Base-by-base conservation (phyloP, 2,329 filamentous ascomycete genomes). In the Elsinoe ampelina region DNA sequence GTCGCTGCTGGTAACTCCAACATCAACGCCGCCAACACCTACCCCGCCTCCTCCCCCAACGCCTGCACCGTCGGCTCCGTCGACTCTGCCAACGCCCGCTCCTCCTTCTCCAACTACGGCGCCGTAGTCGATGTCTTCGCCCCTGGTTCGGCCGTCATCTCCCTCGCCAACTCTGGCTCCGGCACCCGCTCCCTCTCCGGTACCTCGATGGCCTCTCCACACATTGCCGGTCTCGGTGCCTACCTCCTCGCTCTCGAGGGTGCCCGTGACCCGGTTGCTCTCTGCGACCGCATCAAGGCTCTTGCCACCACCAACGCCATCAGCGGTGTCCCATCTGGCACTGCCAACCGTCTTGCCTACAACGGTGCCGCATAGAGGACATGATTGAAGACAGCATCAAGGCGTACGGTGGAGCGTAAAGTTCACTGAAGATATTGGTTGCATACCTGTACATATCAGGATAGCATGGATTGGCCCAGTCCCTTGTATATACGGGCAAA, bases 191-290 rank as follows among this genome's bases (percentile, higher is more conserved):
- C 63, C 32, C 72, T 81, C 62, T 77, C 73, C n/a, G 82, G 82
- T 38, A 85, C 83, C 5, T 81, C 77, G 36, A 84, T 84, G 81
- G 83, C 84, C 34, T 78, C 78, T 11, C 84, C 84, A 1, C 84
- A 86, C 66, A 77, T 87, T 56, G 79, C 81, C 43, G 85, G 85
- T 52, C 74, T 87, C 7, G 82, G 82, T n/a, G 83, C 82, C 41
- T 87, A 87, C 70, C 71, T 59, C 19, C 47, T 57, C 19, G 52
- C 54, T 47, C 42, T 59, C 8, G 55, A 59, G 51, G 55, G 55
- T n/a, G 12, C 39, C 19, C 20, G 38, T 13, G 26, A 12, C 15
- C 42, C 51, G 20, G 30, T 54, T 5, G 55, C 55, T 12, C 57
- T 36, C 5, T 57, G 51, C 15, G 48, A 56, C 45, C 52, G 58